Base-by-base conservation (phyloP, 2,329 filamentous ascomycete genomes). In the Daldinia sp. region DNA sequence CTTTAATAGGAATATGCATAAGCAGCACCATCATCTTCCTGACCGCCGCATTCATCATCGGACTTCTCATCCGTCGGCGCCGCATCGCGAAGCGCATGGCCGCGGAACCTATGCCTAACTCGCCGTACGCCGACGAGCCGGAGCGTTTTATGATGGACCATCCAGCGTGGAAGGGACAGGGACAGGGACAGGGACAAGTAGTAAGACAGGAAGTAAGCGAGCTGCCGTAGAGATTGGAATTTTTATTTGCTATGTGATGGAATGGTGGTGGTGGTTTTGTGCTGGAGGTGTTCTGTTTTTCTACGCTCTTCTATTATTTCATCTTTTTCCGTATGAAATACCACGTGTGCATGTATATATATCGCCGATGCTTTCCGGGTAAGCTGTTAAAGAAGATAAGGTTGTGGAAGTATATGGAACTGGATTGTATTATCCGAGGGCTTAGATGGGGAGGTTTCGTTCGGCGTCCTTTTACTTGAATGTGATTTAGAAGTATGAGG, bases 1-100 rank as follows among this genome's bases (percentile, higher is more conserved):
- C 73, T 2, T 63, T 76, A 28, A 68, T 69, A 0, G 75, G 72
- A 0, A 69, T 74, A 41, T 70, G 70, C 60, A 56, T 75, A 4
- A 73, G 71, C 35, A 66, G 63, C 15, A 67, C 65, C 28, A 35
- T 72, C 2, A 67, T 51, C 7, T 66, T 46, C 2, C 15, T 76
- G 5, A 51, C 71, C 9, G 4, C 75, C 6, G 20, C 74, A 6
- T 7, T 72, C 6, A 30, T 76, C 13, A 13, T 68, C 4, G 71
- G 63, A 30, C 74, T 75, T 42, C 69, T 76, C 1, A 62, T 75
- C 46, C 74, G 75, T 0, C 74, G 76, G 5, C 74, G 65, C 6
- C 70, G 59, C 13, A 65, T 74, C 30, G 67, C 72, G 28, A 71
- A 69, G 50, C 73, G 35, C 28, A n/a, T 39, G 5, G 41, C 56